These are phyloP conservation scores for Blastobotrys niveus DNA, from an alignment of 1,139 yeast species.

Conservation along the genomic window DNA sequence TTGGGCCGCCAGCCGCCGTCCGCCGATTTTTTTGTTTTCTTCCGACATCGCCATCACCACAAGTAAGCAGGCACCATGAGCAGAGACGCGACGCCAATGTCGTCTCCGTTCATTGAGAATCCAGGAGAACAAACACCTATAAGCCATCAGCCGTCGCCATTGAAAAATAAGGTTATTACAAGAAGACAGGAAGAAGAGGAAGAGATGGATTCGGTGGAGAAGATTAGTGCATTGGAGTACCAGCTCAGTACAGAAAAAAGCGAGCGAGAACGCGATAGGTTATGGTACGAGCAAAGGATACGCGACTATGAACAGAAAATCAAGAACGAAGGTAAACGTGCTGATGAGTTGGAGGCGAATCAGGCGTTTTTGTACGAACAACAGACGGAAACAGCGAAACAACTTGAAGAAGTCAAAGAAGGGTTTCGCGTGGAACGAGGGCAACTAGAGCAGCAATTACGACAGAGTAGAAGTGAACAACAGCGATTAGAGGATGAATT, in stretches of 20 bases:
- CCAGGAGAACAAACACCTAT: no score
- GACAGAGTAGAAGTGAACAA: conserved; percentile 15
- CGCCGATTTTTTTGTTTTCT: no score
- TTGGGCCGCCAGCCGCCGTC: no score
- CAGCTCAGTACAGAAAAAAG: conserved; percentile 32
- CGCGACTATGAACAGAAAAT: conserved; percentile 32
- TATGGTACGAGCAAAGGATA: conserved; percentile 33
- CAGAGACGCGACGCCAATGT: conserved; percentile 9
- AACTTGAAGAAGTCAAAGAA: conserved; percentile 31
- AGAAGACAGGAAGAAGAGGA: not conserved
- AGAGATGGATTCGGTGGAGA: no score
- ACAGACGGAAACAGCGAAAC: conserved; percentile 33
- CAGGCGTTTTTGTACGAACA: conserved; percentile 41
- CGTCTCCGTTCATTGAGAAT: conserved; percentile 10
- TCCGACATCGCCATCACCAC: not conserved
- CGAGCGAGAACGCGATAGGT: conserved; percentile 32
- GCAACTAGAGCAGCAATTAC: conserved; percentile 23
- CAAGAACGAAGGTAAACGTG: conserved; percentile 31
- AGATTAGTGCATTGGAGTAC: conserved; percentile 31
- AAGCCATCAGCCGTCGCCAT: not conserved
- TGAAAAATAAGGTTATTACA: not conserved
- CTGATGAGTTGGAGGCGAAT: conserved; percentile 37
- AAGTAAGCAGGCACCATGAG: conserved; percentile 2
- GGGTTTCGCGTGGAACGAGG: conserved; percentile 26
- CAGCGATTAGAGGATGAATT: conserved; percentile 16